Base-by-base conservation (phyloP, 116 monocot species). In the Iris pallida region DNA sequence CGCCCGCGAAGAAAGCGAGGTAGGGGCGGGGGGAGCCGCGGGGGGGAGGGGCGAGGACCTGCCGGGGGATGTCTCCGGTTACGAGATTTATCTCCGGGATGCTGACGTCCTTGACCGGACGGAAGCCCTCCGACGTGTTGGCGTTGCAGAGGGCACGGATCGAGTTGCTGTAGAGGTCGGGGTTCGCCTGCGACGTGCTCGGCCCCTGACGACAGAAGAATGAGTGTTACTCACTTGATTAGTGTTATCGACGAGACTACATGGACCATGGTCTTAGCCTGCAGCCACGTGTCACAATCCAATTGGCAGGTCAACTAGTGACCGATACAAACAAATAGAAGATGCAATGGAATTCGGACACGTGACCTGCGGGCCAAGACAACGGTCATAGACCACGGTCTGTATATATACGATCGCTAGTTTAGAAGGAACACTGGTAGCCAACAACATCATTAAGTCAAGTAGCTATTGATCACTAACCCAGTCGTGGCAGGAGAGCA, bases 401-500 rank as follows among this genome's bases (percentile, higher is more conserved):
- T n/a, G n/a, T n/a, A n/a, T n/a, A n/a, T n/a, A n/a, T n/a, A n/a
- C n/a, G n/a, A n/a, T n/a, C n/a, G n/a, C n/a, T n/a, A n/a, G n/a
- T n/a, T n/a, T n/a, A n/a, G n/a, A n/a, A n/a, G n/a, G n/a, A n/a
- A 18, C 57, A 12, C 9, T 48, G 7, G 9, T 6, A 48, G 7
- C 47, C 5, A 48, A 48, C 47, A 48, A 9, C 9, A 48, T 6
- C 47, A 9, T 6, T 48, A 48, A 48, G 47, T 48, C 9, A 48
- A 5, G 9, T 48, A 48, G 5, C 5, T 48, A 48, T 30, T 20
- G 9, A 17, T 4, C 12, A 7, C 11, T 52, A 8, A 87, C 93
- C 93, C 93, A 93, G 59, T 89, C 93, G 48, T 89, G 89, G 70
- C 89, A 93, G 18, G 93, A 93, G 43, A 93, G 78, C 78, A 93